Evolutionary conservation across 2,329 filamentous ascomycete genomes (phyloP), one percentile per base, ranked within the genome.

Genomic region (Cordyceps militaris): DNA sequence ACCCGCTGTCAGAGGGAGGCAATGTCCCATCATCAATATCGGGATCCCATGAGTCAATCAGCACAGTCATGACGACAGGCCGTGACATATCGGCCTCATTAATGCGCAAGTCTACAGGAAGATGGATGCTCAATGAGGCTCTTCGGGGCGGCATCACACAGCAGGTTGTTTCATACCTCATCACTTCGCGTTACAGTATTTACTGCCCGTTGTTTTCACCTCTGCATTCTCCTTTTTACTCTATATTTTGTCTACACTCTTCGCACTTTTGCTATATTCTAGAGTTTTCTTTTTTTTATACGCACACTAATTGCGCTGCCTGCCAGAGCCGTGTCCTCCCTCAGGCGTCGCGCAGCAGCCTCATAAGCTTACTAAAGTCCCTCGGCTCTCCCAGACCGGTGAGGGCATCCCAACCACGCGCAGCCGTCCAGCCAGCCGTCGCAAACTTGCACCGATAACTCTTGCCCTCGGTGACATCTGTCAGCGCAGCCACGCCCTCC

Each of bases 331-430:
- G 42, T 42, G 1, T 47, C 7, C 40, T 46, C 19, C 4, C 3
- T 19, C 43, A 53, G 14, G 47, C 38, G 16, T 21, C 46, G 30
- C 28, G 19, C 7, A 56, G 42, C 14, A 56, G 7, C 7, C 32
- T 42, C 57, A 56, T 56, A 26, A 56, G 24, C 32, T 52, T 56
- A 24, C 23, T 24, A 47, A 59, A 59, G 23, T 56, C 38, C 21
- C 36, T 56, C 16, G 58, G 52, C 38, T 56, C 53, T 32, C 47
- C 47, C 16, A 53, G 47, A 28, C 58, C 52, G 21, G 53, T 53
- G 16, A 59, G 19, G 32, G 58, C 58, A n/a, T 59, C 58, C 53
- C 58, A 59, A 21, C 58, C 53, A 47, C 42, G 26, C 43, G 30
- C 32, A 9, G 52, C 58, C 10, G 58, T 52, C 58, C 58, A 59